These are phyloP conservation scores for Stylosanthes scabra DNA, from an alignment of 331 rosid species.

Conservation along the genomic window DNA sequence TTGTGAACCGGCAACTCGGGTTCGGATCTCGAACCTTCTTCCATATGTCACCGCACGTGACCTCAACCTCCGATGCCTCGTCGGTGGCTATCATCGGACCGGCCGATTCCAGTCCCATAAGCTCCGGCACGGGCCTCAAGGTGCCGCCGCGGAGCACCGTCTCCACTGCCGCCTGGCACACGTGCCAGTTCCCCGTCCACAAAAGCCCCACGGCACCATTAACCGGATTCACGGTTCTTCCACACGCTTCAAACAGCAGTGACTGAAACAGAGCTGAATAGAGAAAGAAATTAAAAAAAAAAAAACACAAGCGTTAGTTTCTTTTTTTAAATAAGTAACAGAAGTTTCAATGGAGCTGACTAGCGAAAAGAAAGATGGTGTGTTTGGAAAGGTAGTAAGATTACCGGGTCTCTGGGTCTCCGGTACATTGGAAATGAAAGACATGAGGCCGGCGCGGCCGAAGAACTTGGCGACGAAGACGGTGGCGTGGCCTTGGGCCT, in stretches of 20 bases:
- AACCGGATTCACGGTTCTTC: conserved; percentile 93
- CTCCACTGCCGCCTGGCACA: conserved; percentile 95
- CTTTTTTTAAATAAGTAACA: too few relatives aligned
- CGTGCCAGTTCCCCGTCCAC: conserved; percentile 97
- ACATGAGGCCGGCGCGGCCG: conserved; percentile 98
- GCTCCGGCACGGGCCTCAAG: conserved; percentile 66
- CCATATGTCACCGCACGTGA: conserved; percentile 58
- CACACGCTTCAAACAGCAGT: conserved; percentile 87
- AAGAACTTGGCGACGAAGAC: conserved; percentile 97
- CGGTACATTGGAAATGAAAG: conserved; percentile 93
- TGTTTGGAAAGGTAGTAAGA: background rate
- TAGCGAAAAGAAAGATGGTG: background rate
- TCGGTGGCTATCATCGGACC: conserved; percentile 42
- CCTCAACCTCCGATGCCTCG: conserved; percentile 72
- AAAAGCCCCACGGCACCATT: conserved; percentile 95
- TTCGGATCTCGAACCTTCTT: conserved; percentile 59
- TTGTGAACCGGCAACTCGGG: conserved; percentile 51
- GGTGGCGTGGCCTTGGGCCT: conserved; percentile 95
- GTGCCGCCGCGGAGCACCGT: conserved; percentile 93
- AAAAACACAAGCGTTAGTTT: background rate
- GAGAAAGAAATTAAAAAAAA: background rate
- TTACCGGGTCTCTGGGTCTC: conserved; percentile 84
- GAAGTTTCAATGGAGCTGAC: too few relatives aligned
- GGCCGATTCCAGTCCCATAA: conserved; percentile 44
- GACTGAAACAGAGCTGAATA: conserved; percentile 90